A percentile compares a stretch with the other conserved stretches of the same genome.
Conservation (phyloP, 768 basidiomycete genomes). For the Psilocybe subaeruginosa region DNA sequence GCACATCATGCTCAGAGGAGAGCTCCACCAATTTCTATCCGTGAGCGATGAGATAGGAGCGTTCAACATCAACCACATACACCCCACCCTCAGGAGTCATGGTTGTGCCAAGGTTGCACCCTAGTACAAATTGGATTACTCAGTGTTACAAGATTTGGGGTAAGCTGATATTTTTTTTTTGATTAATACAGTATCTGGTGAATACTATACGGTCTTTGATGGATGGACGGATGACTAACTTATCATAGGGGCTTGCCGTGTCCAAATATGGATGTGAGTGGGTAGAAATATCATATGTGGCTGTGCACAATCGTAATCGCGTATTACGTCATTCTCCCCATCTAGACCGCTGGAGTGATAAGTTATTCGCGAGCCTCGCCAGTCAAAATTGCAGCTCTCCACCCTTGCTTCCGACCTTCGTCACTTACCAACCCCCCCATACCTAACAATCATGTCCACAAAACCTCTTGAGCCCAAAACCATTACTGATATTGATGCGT, state of each 20-base stretch:
- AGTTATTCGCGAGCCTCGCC: slow-evolving; percentile 8
- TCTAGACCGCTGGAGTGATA: slow-evolving; percentile 2
- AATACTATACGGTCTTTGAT: no score
- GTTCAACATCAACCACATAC: no score
- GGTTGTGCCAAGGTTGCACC: no score
- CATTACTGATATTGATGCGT: slow-evolving; percentile 68
- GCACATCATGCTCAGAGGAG: no score
- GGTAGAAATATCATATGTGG: neutral
- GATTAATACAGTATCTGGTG: no score
- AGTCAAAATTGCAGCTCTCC: slow-evolving; percentile 11
- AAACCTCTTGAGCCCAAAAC: slow-evolving; percentile 55
- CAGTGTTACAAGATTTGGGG: no score
- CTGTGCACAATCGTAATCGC: slow-evolving; percentile 8
- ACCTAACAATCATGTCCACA: slow-evolving; percentile 39
- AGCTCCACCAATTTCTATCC: no score
- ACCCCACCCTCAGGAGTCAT: no score
- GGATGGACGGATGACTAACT: no score
- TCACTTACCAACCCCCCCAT: slow-evolving; percentile 5
- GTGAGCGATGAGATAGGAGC: no score
- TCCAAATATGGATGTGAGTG: neutral
- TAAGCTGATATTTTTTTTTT: no score
- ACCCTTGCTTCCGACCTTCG: slow-evolving; percentile 17
- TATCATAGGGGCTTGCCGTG: neutral
- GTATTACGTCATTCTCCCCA: slow-evolving; percentile 16
- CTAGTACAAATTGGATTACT: no score